Evolutionary conservation across 164 flowering plant species (phyloP).

Genomic region (Sedum album): DNA sequence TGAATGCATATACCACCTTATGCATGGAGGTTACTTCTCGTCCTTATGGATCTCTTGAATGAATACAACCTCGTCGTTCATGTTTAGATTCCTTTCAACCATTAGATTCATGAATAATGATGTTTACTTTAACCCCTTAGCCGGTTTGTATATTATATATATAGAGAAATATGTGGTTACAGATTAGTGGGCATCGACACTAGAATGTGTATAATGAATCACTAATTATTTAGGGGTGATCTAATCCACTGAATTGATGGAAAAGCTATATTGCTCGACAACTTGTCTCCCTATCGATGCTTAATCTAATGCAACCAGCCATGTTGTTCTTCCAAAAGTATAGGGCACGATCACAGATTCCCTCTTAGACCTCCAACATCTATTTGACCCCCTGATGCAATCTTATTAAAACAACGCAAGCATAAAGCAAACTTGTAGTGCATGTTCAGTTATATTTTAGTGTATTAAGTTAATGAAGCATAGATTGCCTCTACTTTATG

Average conservation of each 20-base stretch:
- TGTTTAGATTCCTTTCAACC: too few relatives aligned
- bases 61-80: too few relatives aligned
- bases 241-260: background rate
- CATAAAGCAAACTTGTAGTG: background rate
- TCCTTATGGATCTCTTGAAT: background rate
- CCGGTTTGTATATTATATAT: too few relatives aligned
- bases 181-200: background rate
- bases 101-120: too few relatives aligned
- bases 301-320: background rate
- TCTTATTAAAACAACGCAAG: too few relatives aligned
- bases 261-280: background rate
- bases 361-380: background rate
- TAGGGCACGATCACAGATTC: background rate
- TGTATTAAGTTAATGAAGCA: background rate
- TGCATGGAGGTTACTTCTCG: background rate
- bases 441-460: background rate
- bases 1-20: too few relatives aligned
- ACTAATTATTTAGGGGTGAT: background rate
- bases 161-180: too few relatives aligned
- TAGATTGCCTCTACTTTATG: background rate
- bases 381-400: background rate
- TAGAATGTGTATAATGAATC: background rate
- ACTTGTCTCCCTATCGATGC: background rate
- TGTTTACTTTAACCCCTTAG: too few relatives aligned
- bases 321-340: background rate